phyloP scores from a whole-genome alignment of 2,329 filamentous ascomycete genomes.

The Trichoderma citrinoviride region DNA sequence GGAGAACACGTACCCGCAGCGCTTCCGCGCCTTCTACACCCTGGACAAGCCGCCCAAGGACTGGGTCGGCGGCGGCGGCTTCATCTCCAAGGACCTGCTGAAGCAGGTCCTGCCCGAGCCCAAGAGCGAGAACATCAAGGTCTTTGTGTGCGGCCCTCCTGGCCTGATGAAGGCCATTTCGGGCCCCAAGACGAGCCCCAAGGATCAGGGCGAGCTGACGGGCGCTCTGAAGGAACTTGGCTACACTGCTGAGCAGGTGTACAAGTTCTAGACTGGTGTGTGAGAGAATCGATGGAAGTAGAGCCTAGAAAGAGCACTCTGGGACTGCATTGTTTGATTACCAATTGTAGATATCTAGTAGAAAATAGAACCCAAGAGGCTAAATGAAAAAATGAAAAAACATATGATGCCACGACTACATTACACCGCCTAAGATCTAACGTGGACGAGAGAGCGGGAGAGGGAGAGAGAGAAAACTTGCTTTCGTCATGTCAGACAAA shows the following conservation, averaged over 20 bases:
- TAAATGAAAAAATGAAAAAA: not conserved
- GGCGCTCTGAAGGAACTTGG: conserved; percentile 82
- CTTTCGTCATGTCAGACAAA: too few species aligned
- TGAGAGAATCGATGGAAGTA: not conserved
- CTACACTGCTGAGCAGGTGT: conserved; percentile 71
- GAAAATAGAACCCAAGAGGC: conserved; percentile 10
- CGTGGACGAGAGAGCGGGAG: too few species aligned
- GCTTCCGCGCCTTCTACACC: conserved; percentile 93
- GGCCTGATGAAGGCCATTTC: conserved; percentile 91
- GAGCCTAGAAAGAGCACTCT: not conserved
- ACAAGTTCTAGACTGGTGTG: conserved; percentile 70
- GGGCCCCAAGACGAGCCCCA: conserved; percentile 84
- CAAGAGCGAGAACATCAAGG: conserved; percentile 87
- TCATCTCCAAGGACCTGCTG: conserved; percentile 84
- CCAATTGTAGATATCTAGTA: not conserved
- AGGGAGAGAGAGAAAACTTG: too few species aligned
- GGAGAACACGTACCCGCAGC: conserved; percentile 92
- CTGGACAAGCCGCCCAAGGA: conserved; percentile 79
- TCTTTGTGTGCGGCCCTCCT: conserved; percentile 94
- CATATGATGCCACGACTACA: too few species aligned
- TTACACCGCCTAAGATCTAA: not conserved
- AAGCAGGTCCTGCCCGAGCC: conserved; percentile 95
- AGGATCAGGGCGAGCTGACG: conserved; percentile 86
- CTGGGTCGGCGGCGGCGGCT: conserved; percentile 76
- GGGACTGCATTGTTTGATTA: too few species aligned